Conservation (phyloP, 1,284 basidiomycete species). For the Leccinum solheimii region DNA sequence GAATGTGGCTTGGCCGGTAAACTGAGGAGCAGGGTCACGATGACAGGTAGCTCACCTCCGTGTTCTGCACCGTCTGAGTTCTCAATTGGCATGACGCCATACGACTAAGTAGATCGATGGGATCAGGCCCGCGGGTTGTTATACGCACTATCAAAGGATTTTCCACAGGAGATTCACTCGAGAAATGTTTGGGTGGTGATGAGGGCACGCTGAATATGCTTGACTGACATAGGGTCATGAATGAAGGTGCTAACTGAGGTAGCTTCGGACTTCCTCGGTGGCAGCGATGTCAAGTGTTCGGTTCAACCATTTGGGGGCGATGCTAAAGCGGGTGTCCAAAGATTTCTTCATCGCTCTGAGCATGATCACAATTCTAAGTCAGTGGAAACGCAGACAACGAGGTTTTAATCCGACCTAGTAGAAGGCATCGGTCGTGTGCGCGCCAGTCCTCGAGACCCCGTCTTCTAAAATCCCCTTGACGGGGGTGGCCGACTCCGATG, state of each 20-base stretch:
- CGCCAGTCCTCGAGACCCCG: constrained; percentile 41
- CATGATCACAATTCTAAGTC: constrained; percentile 57
- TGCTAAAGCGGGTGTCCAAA: constrained; percentile 54
- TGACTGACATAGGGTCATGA: constrained; percentile 54
- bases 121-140: constrained; percentile 36
- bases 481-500: constrained; percentile 52
- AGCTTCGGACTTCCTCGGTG: constrained; percentile 25
- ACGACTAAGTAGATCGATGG: constrained; percentile 38
- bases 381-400: background rate
- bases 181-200: constrained; percentile 43
- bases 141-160: constrained; percentile 46
- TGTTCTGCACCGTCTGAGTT: constrained; percentile 30
- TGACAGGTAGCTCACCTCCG: constrained; percentile 21
- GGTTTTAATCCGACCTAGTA: constrained; percentile 43
- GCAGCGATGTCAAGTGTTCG: constrained; percentile 50
- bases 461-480: constrained; percentile 45
- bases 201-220: constrained; percentile 41
- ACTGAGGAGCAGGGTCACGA: constrained; percentile 1
- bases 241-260: constrained; percentile 55
- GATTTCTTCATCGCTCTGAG: constrained; percentile 56
- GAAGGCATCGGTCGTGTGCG: constrained; percentile 49
- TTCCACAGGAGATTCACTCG: constrained; percentile 51
- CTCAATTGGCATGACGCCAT: constrained; percentile 33
- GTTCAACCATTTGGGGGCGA: constrained; percentile 56
- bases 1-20: background rate